Conservation (phyloP, 2,329 filamentous ascomycete species). For the Elsinoe arachidis region DNA sequence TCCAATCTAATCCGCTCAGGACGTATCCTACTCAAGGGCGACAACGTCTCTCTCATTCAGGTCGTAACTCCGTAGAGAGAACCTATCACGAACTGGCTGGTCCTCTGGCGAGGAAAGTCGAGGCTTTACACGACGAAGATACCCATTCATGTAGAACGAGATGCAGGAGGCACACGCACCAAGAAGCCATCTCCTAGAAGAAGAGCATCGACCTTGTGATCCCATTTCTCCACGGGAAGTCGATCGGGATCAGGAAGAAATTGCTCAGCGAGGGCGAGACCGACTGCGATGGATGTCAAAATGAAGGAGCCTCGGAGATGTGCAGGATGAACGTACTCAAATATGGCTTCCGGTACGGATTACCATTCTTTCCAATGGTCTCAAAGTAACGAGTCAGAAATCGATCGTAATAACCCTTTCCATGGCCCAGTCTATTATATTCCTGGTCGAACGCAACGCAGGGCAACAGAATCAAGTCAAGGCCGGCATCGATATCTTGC, state of each 20-base stretch:
- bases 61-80: slow-evolving; percentile 9
- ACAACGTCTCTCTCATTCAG: slow-evolving; percentile 76
- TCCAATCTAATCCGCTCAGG: slow-evolving; percentile 39
- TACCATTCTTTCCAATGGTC: slow-evolving; percentile 20
- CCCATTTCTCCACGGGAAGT: slow-evolving; percentile 66
- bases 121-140: neutral
- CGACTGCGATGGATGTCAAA: slow-evolving; percentile 44
- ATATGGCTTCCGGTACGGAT: slow-evolving; percentile 43
- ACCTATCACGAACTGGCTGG: neutral
- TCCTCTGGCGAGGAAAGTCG: neutral
- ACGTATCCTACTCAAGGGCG: slow-evolving; percentile 78
- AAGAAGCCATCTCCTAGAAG: slow-evolving; percentile 25
- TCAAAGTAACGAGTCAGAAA: slow-evolving; percentile 68
- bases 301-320: neutral
- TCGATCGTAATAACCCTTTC: slow-evolving; percentile 93
- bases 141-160: neutral
- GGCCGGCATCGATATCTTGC: slow-evolving; percentile 30
- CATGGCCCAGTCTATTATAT: slow-evolving; percentile 77
- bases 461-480: slow-evolving; percentile 86
- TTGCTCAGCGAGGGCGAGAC: slow-evolving; percentile 79
- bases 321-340: slow-evolving; percentile 42
- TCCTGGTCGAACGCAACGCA: slow-evolving; percentile 80
- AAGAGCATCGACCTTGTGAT: slow-evolving; percentile 67
- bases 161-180: neutral
- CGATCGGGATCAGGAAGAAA: slow-evolving; percentile 56